Evolutionary conservation across 2,329 filamentous ascomycete species (phyloP), one percentile per base, ranked within the genome.

Genomic region (Penicillium sp.): DNA sequence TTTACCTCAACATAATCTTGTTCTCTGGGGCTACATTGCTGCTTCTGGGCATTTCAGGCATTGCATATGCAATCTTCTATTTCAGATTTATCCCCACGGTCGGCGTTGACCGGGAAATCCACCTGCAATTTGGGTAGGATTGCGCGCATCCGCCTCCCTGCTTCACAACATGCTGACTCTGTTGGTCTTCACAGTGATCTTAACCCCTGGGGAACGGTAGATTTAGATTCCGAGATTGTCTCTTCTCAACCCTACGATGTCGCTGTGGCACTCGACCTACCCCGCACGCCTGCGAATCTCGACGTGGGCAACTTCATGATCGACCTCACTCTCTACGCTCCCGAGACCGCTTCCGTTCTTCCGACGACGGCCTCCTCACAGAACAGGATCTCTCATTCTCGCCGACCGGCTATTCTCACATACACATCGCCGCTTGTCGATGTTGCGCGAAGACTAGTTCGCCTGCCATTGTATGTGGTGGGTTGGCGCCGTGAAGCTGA

Each of bases 221-320:
- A 75, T 19, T 73, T 89, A 13, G 74, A 76, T 11, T 68, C 81
- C 22, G 82, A 85, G 51, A 79, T 95, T 64, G 86, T 89, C 66
- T 81, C 86, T 19, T 83, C 86, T 51, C 94, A 97, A 75, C 84
- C 88, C 52, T 99, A 99, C 81, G 93, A 98, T 75, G 84, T 99
- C 45, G 83, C 85, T 5, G 82, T 98, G 1, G 82, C 86, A 25
- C 82, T 99, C 35, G 84, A 85, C 3, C 82, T 99, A 64, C 95
- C 95, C 19, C 87, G 89, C 43, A 95, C 92, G 2, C 87, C 87
- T 0, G 78, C 83, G 1, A 99, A 99, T 71, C 78, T 90, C 25
- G 85, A 84, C 2, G 85, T 85, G 14, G 95, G 95, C 30, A 98
- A 98, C 79, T 98, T 97, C 82, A 99, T 99, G 95, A 81, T 98